Base-by-base conservation (phyloP, 2,329 filamentous ascomycete genomes). In the Diatrype stigma region DNA sequence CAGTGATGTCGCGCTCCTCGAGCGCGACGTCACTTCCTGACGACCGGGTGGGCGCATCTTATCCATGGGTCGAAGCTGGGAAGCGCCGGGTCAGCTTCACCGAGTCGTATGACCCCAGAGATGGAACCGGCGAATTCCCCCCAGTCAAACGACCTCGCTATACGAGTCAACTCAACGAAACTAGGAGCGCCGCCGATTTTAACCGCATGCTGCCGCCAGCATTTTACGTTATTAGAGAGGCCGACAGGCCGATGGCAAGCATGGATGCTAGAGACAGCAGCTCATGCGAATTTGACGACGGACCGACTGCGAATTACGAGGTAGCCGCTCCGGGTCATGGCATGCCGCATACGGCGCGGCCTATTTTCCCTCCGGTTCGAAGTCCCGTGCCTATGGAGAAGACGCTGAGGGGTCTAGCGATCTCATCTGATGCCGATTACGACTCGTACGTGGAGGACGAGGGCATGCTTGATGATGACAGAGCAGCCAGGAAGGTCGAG, bases 401-500 rank as follows among this genome's bases (percentile, higher is more conserved):
- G 26, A 80, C 77, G 26, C 70, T 71, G 37, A 78, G 76, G 0
- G 76, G 77, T 19, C 66, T 75, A 17, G 74, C 75, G 46, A 77
- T 80, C 50, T 70, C 71, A 11, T 70, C 73, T 66, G 1, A 64
- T 66, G 4, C 65, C 68, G 23, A 61, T 50, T 66, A 69, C 30
- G 68, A 67, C 40, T 60, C 64, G n/a, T 63, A 67, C 22, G 64
- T 75, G 14, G 58, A 74, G 16, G 69, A 71, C 45, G 80, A 83
- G 56, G 63, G 67, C 3, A 19, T 21, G 38, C 38, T 42, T 42
- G 66, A 71, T 21, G 80, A 84, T 56, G 65, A 71, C 4, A 66
- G 70, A 19, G 80, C 80, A 2, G 77, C 78, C 3, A 65, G 67
- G 46, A 62, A 74, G n/a, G 80, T 82, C 10, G 69, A 71, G 42